A percentile compares a stretch with the other conserved stretches of the same genome.
These are phyloP conservation scores for Wallacemonas rigidus DNA, from an alignment of 208 protist genomes.

Conservation along the genomic window DNA sequence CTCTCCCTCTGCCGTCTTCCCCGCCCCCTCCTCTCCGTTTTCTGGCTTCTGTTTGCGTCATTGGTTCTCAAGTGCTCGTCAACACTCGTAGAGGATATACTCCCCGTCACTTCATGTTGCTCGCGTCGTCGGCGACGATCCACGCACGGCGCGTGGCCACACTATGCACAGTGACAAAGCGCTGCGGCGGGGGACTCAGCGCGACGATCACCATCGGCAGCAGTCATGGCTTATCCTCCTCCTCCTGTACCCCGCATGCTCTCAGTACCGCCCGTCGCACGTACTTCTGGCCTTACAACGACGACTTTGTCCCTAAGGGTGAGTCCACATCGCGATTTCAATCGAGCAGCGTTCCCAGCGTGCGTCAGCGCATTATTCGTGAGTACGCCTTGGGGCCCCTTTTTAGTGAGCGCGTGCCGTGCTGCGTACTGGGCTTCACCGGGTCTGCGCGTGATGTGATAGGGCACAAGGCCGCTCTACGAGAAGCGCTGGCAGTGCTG, in stretches of 20 bases:
- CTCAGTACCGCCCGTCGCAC: conserved; percentile 28
- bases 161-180: too few relatives aligned
- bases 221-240: too few relatives aligned
- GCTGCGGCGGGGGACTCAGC: background rate
- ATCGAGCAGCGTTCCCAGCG: conserved; percentile 63
- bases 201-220: too few relatives aligned
- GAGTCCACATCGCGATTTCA: conserved; percentile 66
- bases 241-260: background rate
- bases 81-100: too few relatives aligned
- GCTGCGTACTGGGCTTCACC: conserved; percentile 63
- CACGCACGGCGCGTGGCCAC: too few relatives aligned
- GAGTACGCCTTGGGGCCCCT: conserved; percentile 82
- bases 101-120: too few relatives aligned
- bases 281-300: conserved; percentile 79
- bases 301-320: conserved; percentile 78
- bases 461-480: conserved; percentile 25
- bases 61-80: too few relatives aligned
- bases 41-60: too few relatives aligned
- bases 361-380: conserved; percentile 55
- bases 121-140: too few relatives aligned
- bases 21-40: too few relatives aligned
- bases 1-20: too few relatives aligned
- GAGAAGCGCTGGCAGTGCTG: conserved; percentile 36
- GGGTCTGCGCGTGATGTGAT: conserved; percentile 32
- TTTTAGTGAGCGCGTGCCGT: conserved; percentile 57